Percentiles rank a stretch among this genome's conserved stretches.
Evolutionary conservation across 2,329 filamentous ascomycete genomes (phyloP).

Genomic region (Colletotrichum sp.): DNA sequence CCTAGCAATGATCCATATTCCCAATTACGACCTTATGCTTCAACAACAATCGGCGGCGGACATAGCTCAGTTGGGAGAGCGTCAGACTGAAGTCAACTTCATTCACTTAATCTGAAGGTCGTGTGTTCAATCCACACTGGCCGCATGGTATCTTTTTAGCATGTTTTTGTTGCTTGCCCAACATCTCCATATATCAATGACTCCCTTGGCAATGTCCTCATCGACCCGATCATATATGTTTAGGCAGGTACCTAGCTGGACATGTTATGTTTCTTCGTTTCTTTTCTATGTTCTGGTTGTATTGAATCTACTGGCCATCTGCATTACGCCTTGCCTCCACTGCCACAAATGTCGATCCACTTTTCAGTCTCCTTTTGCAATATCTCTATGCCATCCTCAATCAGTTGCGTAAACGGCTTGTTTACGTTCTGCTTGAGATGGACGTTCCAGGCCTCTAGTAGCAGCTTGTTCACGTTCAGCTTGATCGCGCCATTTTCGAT

Average conservation of each 20-base stretch:
- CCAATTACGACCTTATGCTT: fast-evolving
- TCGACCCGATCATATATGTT: background rate
- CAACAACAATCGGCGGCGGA: constrained; percentile 3
- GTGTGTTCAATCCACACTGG: constrained; percentile 21
- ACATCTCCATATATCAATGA: fast-evolving
- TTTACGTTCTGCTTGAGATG: constrained; percentile 22
- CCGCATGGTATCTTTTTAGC: background rate
- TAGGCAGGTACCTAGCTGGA: too few species aligned
- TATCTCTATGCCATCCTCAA: constrained; percentile 26
- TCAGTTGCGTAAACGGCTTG: constrained; percentile 25
- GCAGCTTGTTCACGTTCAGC: constrained; percentile 22
- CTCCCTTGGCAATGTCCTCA: background rate
- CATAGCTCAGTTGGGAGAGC: constrained; percentile 22
- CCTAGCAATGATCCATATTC: background rate
- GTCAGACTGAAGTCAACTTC: constrained; percentile 21
- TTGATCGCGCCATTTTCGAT: constrained; percentile 22
- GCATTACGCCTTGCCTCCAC: constrained; percentile 25
- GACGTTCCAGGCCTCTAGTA: background rate
- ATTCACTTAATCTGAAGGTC: constrained; percentile 17
- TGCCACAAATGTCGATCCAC: constrained; percentile 28
- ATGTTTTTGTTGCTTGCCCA: background rate
- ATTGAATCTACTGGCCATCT: too few species aligned
- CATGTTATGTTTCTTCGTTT: background rate
- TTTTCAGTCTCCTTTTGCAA: constrained; percentile 25
- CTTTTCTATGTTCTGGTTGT: background rate